phyloP scores from a whole-genome alignment of 2,329 filamentous ascomycete species.

The Fonsecaea pedrosoi region DNA sequence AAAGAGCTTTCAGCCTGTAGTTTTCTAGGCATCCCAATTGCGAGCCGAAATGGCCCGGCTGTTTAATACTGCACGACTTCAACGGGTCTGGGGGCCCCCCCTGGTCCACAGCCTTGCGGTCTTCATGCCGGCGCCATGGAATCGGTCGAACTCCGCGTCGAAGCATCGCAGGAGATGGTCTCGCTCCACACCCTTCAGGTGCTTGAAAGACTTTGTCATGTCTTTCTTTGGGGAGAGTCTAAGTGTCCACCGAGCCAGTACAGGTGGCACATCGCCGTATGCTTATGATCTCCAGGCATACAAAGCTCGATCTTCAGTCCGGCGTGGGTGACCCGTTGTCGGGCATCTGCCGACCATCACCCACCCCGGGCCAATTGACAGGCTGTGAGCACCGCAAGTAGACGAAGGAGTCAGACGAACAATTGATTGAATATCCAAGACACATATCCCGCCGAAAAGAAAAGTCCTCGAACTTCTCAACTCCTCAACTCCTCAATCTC shows the following conservation, averaged over 20 bases:
- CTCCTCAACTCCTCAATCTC: neutral
- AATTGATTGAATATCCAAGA: neutral
- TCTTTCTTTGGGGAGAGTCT: neutral
- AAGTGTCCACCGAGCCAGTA: neutral
- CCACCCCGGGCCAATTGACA: neutral
- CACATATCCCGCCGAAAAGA: neutral
- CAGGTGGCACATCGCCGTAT: neutral
- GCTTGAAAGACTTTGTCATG: neutral
- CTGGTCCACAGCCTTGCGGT: slow-evolving; percentile 21
- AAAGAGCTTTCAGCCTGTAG: neutral
- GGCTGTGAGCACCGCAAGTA: neutral
- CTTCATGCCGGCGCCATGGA: slow-evolving; percentile 37
- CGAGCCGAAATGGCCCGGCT: neutral
- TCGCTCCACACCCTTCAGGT: neutral
- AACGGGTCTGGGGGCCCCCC: neutral
- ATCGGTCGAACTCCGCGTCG: slow-evolving; percentile 1
- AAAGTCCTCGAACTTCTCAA: neutral
- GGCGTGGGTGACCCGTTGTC: neutral
- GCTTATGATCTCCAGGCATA: neutral
- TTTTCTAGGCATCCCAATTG: too few species aligned
- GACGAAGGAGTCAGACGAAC: neutral
- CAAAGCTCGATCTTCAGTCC: slow-evolving; percentile 16
- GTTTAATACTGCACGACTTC: slow-evolving; percentile 19
- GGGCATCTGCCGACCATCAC: neutral
- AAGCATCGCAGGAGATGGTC: neutral